Evolutionary conservation across 345 rosid genomes (phyloP), one percentile per base, ranked within the genome.

Genomic region (Pistacia integerrima): DNA sequence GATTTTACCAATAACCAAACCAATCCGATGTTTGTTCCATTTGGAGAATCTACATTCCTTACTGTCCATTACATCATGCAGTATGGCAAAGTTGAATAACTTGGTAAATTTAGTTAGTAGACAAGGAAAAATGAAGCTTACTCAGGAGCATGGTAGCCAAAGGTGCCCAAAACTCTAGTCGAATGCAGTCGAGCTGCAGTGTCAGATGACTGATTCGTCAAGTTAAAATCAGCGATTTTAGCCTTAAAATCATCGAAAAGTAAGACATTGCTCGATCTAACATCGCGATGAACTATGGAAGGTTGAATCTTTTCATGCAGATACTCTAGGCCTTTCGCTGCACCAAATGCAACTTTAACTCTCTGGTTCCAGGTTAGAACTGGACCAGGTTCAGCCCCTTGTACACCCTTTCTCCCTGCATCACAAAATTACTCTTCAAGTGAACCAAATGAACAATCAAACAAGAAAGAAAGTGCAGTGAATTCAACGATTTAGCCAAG

Each of bases 111-210:
- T 46, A 9, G 13, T 8, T 14, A 56, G 11, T 4, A 16, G 3
- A 16, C 2, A 67, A 64, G 69, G 14, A 33, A 28, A 54, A 16
- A 20, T 3, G 1, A 30, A 49, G 74, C 85, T 72, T 87, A 93
- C 99, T 97, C 99, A 9, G 99, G 99, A 69, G 99, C 99, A 82
- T 97, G 99, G 84, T 97, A 97, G 14, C 99, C 99, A 52, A 97
- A 97, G 28, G 99, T 97, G 77, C 99, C 99, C 84, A 94, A 80
- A 74, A 97, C 98, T 77, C 99, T 87, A 49, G 99, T 97, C 0
- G 98, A 94, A 75, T 97, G 99, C 82, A 97, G 87, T 46, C 98
- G 90, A 20, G 98, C 98, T 13, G 97, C 92, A 0, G 96, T 86
- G 61, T 97, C 99, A 3, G 99, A 92, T 11, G 97, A 87, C 51